These are phyloP conservation scores for Taxillus chinensis DNA, from an alignment of 164 flowering plant genomes.

Conservation along the genomic window DNA sequence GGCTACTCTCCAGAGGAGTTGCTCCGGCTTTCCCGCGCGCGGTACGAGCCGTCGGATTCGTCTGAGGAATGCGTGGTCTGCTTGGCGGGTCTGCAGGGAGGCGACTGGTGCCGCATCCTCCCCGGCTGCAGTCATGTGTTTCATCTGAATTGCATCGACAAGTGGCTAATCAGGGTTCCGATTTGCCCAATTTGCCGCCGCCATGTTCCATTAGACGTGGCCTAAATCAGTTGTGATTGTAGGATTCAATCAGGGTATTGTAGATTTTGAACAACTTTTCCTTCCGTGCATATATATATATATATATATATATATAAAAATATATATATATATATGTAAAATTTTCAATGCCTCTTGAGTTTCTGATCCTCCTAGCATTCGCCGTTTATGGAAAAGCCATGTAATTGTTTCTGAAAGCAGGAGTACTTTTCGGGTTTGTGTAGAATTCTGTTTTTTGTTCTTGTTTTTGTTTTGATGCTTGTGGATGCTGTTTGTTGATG, in stretches of 20 bases:
- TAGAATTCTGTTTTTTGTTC: too few relatives aligned
- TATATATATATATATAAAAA: too few relatives aligned
- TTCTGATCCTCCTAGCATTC: too few relatives aligned
- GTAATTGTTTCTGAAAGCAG: too few relatives aligned
- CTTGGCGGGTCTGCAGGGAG: not conserved
- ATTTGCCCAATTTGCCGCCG: constrained; percentile 4
- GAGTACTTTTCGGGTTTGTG: too few relatives aligned
- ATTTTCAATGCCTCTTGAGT: too few relatives aligned
- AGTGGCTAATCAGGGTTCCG: constrained; percentile 1
- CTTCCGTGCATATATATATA: too few relatives aligned
- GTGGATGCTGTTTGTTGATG: too few relatives aligned
- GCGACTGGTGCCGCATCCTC: constrained; percentile 6
- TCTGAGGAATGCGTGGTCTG: constrained; percentile 2
- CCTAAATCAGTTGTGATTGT: not conserved
- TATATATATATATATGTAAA: too few relatives aligned
- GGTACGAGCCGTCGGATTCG: not conserved
- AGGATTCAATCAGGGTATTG: not conserved
- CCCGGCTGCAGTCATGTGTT: constrained; percentile 1
- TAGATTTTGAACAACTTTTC: too few relatives aligned
- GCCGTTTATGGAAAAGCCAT: too few relatives aligned
- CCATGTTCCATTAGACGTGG: not conserved
- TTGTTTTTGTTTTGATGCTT: too few relatives aligned
- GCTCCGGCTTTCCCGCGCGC: not conserved
- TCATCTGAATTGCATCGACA: constrained; percentile 2
- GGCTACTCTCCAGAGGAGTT: not conserved